phyloP scores from a whole-genome alignment of 2,329 filamentous ascomycete genomes.

The Fusarium sp. region DNA sequence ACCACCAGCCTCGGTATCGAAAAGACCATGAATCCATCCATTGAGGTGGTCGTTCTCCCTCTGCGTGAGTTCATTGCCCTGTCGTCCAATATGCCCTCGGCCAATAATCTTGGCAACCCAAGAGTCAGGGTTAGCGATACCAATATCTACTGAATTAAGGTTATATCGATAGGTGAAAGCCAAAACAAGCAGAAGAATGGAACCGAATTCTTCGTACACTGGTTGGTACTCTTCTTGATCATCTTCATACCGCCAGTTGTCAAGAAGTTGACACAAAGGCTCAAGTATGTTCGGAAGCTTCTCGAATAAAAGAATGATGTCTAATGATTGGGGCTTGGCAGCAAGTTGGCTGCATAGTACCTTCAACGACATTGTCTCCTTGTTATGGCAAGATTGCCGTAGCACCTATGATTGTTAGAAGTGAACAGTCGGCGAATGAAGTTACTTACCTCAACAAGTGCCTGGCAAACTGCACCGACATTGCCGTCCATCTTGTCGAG shows the following conservation, averaged over 20 bases:
- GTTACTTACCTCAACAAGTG: slow-evolving; percentile 74
- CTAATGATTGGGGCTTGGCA: slow-evolving; percentile 76
- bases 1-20: slow-evolving; percentile 78
- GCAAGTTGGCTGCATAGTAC: slow-evolving; percentile 79
- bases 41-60: slow-evolving; percentile 75
- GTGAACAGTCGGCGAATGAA: background rate
- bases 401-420: slow-evolving; percentile 65
- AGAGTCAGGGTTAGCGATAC: slow-evolving; percentile 68
- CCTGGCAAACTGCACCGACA: slow-evolving; percentile 84
- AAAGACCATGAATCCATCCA: slow-evolving; percentile 83
- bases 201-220: slow-evolving; percentile 87
- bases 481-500: slow-evolving; percentile 93
- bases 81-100: slow-evolving; percentile 67
- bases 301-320: slow-evolving; percentile 81
- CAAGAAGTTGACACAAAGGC: slow-evolving; percentile 80
- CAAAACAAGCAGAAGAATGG: slow-evolving; percentile 78
- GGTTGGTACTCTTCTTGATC: slow-evolving; percentile 88
- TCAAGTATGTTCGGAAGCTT: slow-evolving; percentile 76
- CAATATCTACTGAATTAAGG: slow-evolving; percentile 73
- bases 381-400: slow-evolving; percentile 75
- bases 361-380: slow-evolving; percentile 85
- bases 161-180: slow-evolving; percentile 82
- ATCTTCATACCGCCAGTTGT: slow-evolving; percentile 84
- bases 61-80: slow-evolving; percentile 70
- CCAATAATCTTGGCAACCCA: slow-evolving; percentile 77